Evolutionary conservation across 2,329 filamentous ascomycete genomes (phyloP).

Genomic region (Fusarium veterinarium): DNA sequence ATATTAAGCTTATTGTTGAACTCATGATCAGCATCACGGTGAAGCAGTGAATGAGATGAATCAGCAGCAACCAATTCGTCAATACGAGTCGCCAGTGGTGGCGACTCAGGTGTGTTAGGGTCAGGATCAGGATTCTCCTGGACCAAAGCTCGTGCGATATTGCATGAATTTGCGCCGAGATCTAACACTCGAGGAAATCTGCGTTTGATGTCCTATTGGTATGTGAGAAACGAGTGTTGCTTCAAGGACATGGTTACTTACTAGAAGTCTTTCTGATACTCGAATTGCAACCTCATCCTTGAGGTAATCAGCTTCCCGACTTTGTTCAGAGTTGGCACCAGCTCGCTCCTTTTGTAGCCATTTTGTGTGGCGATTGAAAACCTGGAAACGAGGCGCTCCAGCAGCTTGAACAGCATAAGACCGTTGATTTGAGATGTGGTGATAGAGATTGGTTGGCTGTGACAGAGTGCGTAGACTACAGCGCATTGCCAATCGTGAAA

Average conservation of each 20-base stretch:
- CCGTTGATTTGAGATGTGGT: slow-evolving; percentile 52
- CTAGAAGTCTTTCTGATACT: slow-evolving; percentile 85
- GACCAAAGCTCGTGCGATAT: slow-evolving; percentile 85
- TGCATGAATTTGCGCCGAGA: slow-evolving; percentile 94
- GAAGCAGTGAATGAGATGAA: slow-evolving; percentile 79
- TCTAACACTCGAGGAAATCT: slow-evolving; percentile 87
- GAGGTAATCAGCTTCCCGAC: slow-evolving; percentile 88
- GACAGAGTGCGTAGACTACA: slow-evolving; percentile 41
- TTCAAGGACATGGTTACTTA: slow-evolving; percentile 51
- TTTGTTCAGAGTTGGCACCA: slow-evolving; percentile 74
- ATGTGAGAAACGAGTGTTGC: slow-evolving; percentile 23
- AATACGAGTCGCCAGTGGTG: slow-evolving; percentile 78
- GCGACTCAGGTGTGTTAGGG: slow-evolving; percentile 64
- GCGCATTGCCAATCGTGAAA: slow-evolving; percentile 42
- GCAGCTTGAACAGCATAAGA: slow-evolving; percentile 82
- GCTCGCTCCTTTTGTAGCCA: slow-evolving; percentile 92
- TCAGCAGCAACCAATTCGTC: slow-evolving; percentile 83
- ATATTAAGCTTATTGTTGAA: slow-evolving; percentile 82
- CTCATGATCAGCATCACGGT: slow-evolving; percentile 79
- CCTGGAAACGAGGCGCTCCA: slow-evolving; percentile 82
- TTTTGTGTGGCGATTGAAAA: slow-evolving; percentile 91
- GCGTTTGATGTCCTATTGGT: slow-evolving; percentile 85
- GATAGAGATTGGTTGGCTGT: slow-evolving; percentile 24
- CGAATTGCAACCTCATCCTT: slow-evolving; percentile 91
- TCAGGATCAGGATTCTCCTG: slow-evolving; percentile 74